These are phyloP conservation scores for Ophiobolus disseminans DNA, from an alignment of 2,329 filamentous ascomycete species.

Conservation along the genomic window DNA sequence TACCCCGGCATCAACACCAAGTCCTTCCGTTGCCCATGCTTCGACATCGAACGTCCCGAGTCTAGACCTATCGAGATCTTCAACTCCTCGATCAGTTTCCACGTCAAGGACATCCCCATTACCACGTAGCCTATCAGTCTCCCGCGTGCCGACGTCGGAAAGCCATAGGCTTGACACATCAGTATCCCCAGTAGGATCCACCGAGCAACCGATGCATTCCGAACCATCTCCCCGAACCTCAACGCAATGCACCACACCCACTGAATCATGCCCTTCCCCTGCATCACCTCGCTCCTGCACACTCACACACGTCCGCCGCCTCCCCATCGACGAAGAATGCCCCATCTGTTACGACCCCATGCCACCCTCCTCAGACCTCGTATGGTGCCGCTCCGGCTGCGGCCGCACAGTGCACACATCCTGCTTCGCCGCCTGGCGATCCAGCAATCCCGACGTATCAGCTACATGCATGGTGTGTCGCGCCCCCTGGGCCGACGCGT, in stretches of 20 bases:
- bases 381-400: conserved; percentile 28
- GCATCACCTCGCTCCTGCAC: conserved; percentile 2
- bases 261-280: background rate
- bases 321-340: conserved; percentile 21
- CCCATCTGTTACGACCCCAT: conserved; percentile 26
- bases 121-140: no score
- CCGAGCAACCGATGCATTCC: no score
- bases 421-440: conserved; percentile 24
- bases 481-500: conserved; percentile 14
- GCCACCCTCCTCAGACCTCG: conserved; percentile 7
- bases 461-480: conserved; percentile 22
- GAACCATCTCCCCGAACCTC: background rate
- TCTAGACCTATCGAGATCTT: no score
- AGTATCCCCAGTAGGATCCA: no score
- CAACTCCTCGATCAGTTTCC: no score
- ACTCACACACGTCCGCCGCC: conserved; percentile 21
- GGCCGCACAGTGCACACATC: conserved; percentile 19
- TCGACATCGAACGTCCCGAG: no score
- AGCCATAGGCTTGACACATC: no score
- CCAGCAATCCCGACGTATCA: background rate
- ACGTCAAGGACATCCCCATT: no score
- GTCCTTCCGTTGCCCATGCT: no score
- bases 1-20: no score
- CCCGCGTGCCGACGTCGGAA: no score
- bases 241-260: background rate